phyloP scores from a whole-genome alignment of 2,329 filamentous ascomycete genomes.

The Trichoderma simmonsii region DNA sequence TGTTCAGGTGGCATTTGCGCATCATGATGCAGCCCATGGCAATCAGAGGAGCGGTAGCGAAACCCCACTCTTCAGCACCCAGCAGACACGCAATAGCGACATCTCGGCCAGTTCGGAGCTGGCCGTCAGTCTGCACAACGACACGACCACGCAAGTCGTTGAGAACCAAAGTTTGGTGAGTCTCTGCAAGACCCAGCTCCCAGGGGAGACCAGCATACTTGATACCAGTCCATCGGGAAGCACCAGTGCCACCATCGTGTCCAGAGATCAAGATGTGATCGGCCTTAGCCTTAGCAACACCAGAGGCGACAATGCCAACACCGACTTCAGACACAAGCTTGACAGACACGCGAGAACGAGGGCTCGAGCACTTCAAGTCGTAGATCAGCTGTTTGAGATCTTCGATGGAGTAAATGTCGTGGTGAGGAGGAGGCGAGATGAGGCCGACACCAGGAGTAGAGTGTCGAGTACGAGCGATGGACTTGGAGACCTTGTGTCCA shows the following conservation, averaged over 20 bases:
- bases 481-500: slow-evolving; percentile 92
- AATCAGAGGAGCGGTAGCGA: slow-evolving; percentile 90
- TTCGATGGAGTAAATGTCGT: slow-evolving; percentile 98
- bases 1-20: slow-evolving; percentile 74
- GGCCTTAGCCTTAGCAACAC: slow-evolving; percentile 95
- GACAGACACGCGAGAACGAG: slow-evolving; percentile 86
- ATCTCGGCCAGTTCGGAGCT: slow-evolving; percentile 87
- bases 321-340: slow-evolving; percentile 97
- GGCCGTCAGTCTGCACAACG: slow-evolving; percentile 93
- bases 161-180: slow-evolving; percentile 90
- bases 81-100: slow-evolving; percentile 92
- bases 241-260: slow-evolving; percentile 94
- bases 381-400: slow-evolving; percentile 98
- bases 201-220: slow-evolving; percentile 96
- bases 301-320: slow-evolving; percentile 94
- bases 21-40: slow-evolving; percentile 98
- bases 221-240: slow-evolving; percentile 96
- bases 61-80: slow-evolving; percentile 97
- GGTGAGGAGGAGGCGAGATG: slow-evolving; percentile 92
- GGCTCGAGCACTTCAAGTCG: slow-evolving; percentile 94
- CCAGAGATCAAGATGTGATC: slow-evolving; percentile 96
- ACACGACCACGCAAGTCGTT: slow-evolving; percentile 95
- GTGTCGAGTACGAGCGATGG: slow-evolving; percentile 90
- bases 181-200: slow-evolving; percentile 95
- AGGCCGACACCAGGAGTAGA: slow-evolving; percentile 94